These are phyloP conservation scores for Castanea crenata DNA, from an alignment of 306 rosid genomes.

Conservation along the genomic window DNA sequence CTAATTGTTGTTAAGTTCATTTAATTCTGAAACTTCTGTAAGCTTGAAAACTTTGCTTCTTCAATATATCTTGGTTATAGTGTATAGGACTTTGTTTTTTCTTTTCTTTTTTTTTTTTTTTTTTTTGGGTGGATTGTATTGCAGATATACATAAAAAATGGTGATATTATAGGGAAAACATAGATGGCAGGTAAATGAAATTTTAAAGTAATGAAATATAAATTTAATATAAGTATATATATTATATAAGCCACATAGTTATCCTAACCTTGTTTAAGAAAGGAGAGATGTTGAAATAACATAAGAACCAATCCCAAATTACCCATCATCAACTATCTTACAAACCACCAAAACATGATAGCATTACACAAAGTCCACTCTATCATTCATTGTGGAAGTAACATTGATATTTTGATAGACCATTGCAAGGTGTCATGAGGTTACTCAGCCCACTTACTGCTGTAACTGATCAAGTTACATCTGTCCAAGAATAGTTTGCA, in stretches of 20 bases:
- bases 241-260: background rate
- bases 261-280: background rate
- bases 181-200: no score
- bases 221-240: no score
- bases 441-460: no score
- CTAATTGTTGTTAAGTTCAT: background rate
- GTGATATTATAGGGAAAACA: no score
- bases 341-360: background rate
- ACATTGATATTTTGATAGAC: background rate
- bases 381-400: background rate
- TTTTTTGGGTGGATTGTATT: background rate
- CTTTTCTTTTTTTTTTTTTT: background rate
- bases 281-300: background rate
- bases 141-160: no score
- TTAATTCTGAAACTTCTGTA: slow-evolving; percentile 1
- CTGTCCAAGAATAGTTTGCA: no score
- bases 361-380: background rate
- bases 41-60: slow-evolving; percentile 6
- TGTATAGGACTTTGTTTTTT: slow-evolving; percentile 6
- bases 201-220: no score
- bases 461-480: no score
- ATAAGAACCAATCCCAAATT: background rate
- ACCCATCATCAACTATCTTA: background rate
- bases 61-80: background rate
- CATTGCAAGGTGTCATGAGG: rapidly evolving